Conservation (phyloP, 2,329 filamentous ascomycete genomes). For the Scedosporium apiospermum region DNA sequence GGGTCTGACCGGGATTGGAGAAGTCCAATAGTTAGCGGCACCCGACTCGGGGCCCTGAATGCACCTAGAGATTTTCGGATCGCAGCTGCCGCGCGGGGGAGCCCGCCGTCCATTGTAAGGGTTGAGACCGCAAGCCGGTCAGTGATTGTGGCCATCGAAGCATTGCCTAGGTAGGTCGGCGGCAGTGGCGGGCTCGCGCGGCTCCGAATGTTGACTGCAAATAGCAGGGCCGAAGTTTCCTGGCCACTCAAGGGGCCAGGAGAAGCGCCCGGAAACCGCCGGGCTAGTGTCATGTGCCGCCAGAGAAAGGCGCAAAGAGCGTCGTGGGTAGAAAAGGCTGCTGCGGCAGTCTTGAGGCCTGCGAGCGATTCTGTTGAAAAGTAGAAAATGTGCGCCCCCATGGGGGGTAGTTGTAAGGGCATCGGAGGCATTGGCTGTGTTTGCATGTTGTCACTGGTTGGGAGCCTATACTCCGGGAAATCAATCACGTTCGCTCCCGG, state of each 20-base stretch:
- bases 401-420: not conserved
- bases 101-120: not conserved
- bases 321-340: not conserved
- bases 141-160: not conserved
- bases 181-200: not conserved
- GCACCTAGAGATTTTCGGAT: not conserved
- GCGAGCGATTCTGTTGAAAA: not conserved
- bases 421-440: not conserved
- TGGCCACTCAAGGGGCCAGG: not conserved
- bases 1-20: not conserved
- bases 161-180: not conserved
- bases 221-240: not conserved
- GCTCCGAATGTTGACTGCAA: not conserved
- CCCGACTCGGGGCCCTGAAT: not conserved
- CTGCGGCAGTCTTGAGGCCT: not conserved
- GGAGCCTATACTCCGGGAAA: not conserved
- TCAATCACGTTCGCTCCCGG: not conserved
- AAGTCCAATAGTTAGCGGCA: not conserved
- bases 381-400: not conserved
- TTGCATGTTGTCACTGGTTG: not conserved
- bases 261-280: not conserved
- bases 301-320: not conserved
- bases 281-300: not conserved
- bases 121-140: not conserved
- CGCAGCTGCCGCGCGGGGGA: not conserved